Percentiles rank a stretch among this genome's conserved stretches.
phyloP scores from a whole-genome alignment of 306 rosid genomes.

The Inga oerstediana region DNA sequence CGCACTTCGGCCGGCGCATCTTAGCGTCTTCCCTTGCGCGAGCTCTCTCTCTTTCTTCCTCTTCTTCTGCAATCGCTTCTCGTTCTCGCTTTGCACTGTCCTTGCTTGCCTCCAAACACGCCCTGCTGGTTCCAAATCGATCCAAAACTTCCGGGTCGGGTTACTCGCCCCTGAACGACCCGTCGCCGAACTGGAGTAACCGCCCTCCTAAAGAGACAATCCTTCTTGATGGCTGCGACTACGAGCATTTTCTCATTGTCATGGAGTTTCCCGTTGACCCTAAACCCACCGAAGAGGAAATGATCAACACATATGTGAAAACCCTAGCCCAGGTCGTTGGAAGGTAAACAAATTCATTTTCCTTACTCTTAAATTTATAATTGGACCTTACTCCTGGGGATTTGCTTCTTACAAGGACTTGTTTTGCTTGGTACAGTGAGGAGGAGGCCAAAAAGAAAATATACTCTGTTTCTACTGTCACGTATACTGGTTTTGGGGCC shows the following conservation, averaged over 20 bases:
- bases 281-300: slow-evolving; percentile 86
- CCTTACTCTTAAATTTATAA: not conserved
- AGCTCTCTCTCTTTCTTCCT: slow-evolving; percentile 39
- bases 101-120: slow-evolving; percentile 42
- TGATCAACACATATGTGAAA: slow-evolving; percentile 76
- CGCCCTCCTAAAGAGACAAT: slow-evolving; percentile 95
- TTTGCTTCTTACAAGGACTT: not conserved
- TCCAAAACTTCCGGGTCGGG: slow-evolving; percentile 69
- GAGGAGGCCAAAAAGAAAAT: slow-evolving; percentile 92
- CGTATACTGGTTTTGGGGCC: slow-evolving; percentile 92
- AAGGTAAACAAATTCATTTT: slow-evolving; percentile 49
- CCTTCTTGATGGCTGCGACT: slow-evolving; percentile 93
- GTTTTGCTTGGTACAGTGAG: slow-evolving; percentile 52
- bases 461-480: slow-evolving; percentile 79
- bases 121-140: slow-evolving; percentile 44
- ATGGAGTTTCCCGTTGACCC: slow-evolving; percentile 73
- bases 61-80: slow-evolving; percentile 28
- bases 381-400: not conserved
- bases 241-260: slow-evolving; percentile 93
- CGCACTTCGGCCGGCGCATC: slow-evolving; percentile 65
- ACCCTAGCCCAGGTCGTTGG: slow-evolving; percentile 78
- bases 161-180: slow-evolving; percentile 88
- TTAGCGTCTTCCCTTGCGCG: slow-evolving; percentile 48
- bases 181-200: slow-evolving; percentile 91
- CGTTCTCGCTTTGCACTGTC: slow-evolving; percentile 49